Conservation (phyloP, 768 basidiomycete species). For the Psilocybe azurescens region DNA sequence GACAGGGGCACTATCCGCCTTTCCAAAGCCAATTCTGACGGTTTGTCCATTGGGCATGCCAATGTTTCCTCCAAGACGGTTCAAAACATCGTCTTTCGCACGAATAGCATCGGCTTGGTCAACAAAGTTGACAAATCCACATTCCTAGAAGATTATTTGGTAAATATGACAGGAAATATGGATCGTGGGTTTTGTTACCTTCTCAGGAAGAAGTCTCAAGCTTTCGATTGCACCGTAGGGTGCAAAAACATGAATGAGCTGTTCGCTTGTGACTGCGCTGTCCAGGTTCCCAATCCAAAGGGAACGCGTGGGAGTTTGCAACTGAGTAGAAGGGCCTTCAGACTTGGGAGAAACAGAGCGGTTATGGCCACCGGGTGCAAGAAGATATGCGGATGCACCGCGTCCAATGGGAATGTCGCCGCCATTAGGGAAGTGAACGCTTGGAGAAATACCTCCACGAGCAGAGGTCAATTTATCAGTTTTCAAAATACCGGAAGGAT, state of each 20-base stretch:
- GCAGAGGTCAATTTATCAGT: constrained; percentile 56
- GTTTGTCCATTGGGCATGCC: constrained; percentile 95
- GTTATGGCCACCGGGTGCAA: constrained; percentile 70
- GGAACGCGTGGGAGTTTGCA: constrained; percentile 93
- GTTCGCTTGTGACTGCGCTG: constrained; percentile 91
- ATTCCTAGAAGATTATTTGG: constrained; percentile 63
- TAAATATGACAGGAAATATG: constrained; percentile 8
- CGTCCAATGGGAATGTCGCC: constrained; percentile 55
- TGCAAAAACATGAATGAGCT: constrained; percentile 94
- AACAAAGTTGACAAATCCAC: constrained; percentile 99
- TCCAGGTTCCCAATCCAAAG: constrained; percentile 99
- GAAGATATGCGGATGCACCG: constrained; percentile 66
- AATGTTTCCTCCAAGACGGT: constrained; percentile 92
- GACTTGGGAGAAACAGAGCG: constrained; percentile 86
- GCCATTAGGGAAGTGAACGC: constrained; percentile 74
- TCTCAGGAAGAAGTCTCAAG: constrained; percentile 92
- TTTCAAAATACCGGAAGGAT: constrained; percentile 62
- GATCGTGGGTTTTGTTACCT: constrained; percentile 57
- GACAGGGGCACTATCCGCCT: constrained; percentile 94
- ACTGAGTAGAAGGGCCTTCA: constrained; percentile 71
- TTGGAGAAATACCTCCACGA: constrained; percentile 53
- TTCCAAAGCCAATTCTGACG: constrained; percentile 97
- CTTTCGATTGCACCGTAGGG: constrained; percentile 98
- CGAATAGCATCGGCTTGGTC: constrained; percentile 95
- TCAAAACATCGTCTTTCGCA: constrained; percentile 97